Base-by-base conservation (phyloP, 495 filamentous ascomycete species). In the Penicillium canariense region DNA sequence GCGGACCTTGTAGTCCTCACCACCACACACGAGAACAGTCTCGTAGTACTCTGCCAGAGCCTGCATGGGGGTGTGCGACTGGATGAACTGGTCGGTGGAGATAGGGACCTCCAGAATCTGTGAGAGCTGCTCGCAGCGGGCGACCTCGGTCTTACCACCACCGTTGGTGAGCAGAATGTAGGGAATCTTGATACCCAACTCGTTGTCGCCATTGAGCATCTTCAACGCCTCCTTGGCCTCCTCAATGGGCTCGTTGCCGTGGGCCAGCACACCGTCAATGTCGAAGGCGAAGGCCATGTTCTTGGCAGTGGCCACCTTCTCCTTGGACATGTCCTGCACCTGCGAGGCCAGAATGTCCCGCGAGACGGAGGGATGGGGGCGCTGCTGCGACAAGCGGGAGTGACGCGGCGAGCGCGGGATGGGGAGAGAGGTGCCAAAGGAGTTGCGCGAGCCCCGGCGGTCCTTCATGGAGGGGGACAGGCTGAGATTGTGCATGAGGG, bases 81-180 rank as follows among this genome's bases (percentile, higher is more conserved):
- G 93, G 70, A 96, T 91, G 77, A 96, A 95, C 66, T 95, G 91
- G 54, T 88, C 87, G 3, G 87, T 88, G 1, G 90, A 88, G 56
- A 96, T 86, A 53, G 73, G 72, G 28, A 84, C 74, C 52, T 90
- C 84, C 28, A 97, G 81, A 61, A 89, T 84, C 58, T 86, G 72
- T 56, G 84, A 85, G 14, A 96, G 81, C 61, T 96, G 87, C 48
- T 83, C 66, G 67, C 91, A 95, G 26, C 91, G 83, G 56, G 92
- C 91, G 40, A 82, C 76, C 73, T 96, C 91, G 28, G 86, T 87
- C 76, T 93, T 95, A 62, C 92, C 92, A 63, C 92, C 91, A 61
- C 91, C 91, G 70, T 97, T 97, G 62, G 92, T 97, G 42, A 97
- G 77, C 58, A 96, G 88, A 59, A 97, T 95, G 71, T 95, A 93